Base-by-base conservation (phyloP, 78 protist genomes). In the Chrysochromulina parva region DNA sequence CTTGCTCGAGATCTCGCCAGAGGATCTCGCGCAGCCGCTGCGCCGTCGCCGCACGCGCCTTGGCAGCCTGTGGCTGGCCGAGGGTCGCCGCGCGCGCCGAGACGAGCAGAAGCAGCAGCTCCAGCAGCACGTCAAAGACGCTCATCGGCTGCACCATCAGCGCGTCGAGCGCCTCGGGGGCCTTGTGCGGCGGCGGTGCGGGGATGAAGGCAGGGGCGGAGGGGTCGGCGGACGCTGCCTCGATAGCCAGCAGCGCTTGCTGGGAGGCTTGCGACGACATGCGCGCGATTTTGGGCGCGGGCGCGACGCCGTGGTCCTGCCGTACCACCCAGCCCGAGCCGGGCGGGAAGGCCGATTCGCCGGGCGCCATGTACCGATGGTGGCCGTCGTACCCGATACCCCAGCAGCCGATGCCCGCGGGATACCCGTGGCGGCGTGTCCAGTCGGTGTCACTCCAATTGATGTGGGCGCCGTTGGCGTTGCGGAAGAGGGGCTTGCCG, bases 1-100 rank as follows among this genome's bases (percentile, higher is more conserved):
- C 82, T 24, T 74, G 82, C 55, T 74, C 82, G 53, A 74, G 82
- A n/a, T 74, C 82, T 13, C 82, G 82, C 82, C 82, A 74, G 28
- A 74, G 26, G 26, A 74, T 53, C 82, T 74, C 82, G 82, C 82
- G 82, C 13, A 74, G n/a, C n/a, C 82, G 82, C 20, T 19, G 38
- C 38, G 50, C 78, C n/a, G 78, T 5, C 14, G 1, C 50, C n/a
- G 13, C 6, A 6, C 16, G 16, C 54, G 78, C 78, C 10, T 3
- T 10, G n/a, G 78, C 78, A 10, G 38, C 50, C 38, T 24, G 14
- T 50, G 50, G 4, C 14, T 38, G n/a, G 20, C 13, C 48, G 38
- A 24, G 52, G 38, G 14, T 13, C 13, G 71, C 28, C 0, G 28
- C 14, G 26, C 9, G 9, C 26, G 71, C 24, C n/a, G 28, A 65